Evolutionary conservation across 176 grass and related monocot genomes (phyloP).

Genomic region (Cenchrus fungigraminus): DNA sequence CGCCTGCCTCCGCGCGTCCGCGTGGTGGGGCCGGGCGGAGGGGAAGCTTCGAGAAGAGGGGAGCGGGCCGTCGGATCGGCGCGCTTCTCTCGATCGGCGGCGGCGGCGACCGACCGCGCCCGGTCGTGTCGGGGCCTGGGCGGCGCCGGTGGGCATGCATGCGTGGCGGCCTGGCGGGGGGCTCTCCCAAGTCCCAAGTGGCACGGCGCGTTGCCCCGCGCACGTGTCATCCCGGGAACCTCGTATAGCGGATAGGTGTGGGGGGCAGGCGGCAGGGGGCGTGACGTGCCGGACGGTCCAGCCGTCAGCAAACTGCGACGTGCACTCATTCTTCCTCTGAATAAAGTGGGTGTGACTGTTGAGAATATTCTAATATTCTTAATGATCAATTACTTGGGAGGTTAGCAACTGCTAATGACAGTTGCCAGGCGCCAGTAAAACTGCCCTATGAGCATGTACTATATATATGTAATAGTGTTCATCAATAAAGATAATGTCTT

Average conservation of each 20-base stretch:
- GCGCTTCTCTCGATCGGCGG: no score
- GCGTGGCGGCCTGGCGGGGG: background rate
- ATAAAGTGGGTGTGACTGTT: background rate
- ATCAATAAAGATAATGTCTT: no score
- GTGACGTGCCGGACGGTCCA: background rate
- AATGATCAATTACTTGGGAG: no score
- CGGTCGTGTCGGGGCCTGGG: background rate
- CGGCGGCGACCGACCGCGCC: background rate
- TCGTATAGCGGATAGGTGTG: background rate
- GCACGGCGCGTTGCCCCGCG: background rate
- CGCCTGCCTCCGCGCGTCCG: background rate
- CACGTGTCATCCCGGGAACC: conserved; percentile 18
- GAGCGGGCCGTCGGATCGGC: no score
- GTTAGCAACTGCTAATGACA: no score
- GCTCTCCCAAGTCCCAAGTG: conserved; percentile 20
- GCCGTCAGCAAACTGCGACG: background rate
- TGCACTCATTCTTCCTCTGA: background rate
- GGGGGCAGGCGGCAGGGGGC: background rate
- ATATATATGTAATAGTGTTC: no score
- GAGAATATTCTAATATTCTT: no score
- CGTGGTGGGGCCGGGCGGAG: background rate
- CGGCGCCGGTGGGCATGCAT: background rate
- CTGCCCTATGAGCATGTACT: no score
- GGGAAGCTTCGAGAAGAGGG: conserved; percentile 25
- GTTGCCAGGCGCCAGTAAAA: no score